Conservation (phyloP, 1,139 yeast species). For the Hansenula lynferdii region DNA sequence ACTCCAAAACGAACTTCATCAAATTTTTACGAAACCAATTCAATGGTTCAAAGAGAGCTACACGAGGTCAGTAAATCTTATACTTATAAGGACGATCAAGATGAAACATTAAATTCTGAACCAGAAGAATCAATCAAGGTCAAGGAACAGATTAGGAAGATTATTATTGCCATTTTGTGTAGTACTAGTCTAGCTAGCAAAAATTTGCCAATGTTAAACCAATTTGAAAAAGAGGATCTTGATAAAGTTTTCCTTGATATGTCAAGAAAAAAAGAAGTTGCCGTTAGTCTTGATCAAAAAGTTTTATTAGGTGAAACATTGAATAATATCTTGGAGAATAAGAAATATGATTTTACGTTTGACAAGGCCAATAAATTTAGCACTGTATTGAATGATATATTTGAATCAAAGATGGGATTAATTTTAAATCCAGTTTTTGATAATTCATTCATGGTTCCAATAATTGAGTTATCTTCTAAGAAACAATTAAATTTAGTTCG, state of each 20-base stretch:
- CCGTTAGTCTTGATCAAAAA: constrained; percentile 40
- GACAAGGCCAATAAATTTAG: constrained; percentile 41
- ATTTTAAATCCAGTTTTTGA: constrained; percentile 54
- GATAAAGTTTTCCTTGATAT: constrained; percentile 47
- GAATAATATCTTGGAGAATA: constrained; percentile 34
- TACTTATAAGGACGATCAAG: constrained; percentile 24
- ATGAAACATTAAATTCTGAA: background rate
- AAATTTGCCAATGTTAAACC: constrained; percentile 38
- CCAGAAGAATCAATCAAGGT: background rate
- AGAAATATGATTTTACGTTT: constrained; percentile 38
- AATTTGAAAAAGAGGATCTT: constrained; percentile 39
- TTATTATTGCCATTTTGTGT: constrained; percentile 56
- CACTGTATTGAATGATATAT: constrained; percentile 32
- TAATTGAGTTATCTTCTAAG: constrained; percentile 42
- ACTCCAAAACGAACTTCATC: constrained; percentile 16
- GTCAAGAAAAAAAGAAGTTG: constrained; percentile 49
- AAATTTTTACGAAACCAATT: constrained; percentile 21
- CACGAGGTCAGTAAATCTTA: constrained; percentile 35
- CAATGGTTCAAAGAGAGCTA: constrained; percentile 54
- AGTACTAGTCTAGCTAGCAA: constrained; percentile 43
- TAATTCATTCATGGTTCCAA: constrained; percentile 51
- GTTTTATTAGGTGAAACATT: constrained; percentile 59
- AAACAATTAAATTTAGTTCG: constrained; percentile 39
- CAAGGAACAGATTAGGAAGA: constrained; percentile 26
- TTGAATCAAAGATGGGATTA: constrained; percentile 44